Evolutionary conservation across 129 eudicot species (phyloP).

Genomic region (Centrapalus pauciflorus): DNA sequence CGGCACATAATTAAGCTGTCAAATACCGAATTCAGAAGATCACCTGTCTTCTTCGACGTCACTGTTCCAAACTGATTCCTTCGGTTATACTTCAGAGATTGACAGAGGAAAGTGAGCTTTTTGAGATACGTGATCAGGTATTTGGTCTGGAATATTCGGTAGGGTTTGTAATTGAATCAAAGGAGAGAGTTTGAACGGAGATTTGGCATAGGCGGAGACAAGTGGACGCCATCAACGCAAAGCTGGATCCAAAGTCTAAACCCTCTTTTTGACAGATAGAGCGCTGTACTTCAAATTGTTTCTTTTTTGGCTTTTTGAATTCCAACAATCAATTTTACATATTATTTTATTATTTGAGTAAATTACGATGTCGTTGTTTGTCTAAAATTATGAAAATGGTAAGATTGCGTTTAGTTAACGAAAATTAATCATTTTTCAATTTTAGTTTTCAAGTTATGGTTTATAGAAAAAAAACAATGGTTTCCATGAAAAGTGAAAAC

Average conservation of each 20-base stretch:
- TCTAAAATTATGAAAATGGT: too few species aligned
- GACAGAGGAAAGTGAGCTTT: neutral
- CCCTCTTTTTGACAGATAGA: slow-evolving; percentile 19
- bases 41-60: slow-evolving; percentile 2
- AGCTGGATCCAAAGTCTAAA: slow-evolving; percentile 19
- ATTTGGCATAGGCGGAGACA: slow-evolving; percentile 11
- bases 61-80: slow-evolving; percentile 15
- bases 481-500: too few species aligned
- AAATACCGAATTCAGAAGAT: neutral
- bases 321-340: neutral
- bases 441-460: too few species aligned
- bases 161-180: slow-evolving; percentile 23
- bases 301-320: slow-evolving; percentile 18
- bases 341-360: too few species aligned
- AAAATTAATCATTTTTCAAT: too few species aligned
- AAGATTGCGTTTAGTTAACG: too few species aligned
- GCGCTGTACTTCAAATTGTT: slow-evolving; percentile 15
- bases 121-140: slow-evolving; percentile 12
- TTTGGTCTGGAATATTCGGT: neutral
- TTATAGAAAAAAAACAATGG: too few species aligned
- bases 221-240: slow-evolving; percentile 21
- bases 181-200: neutral
- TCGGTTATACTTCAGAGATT: neutral
- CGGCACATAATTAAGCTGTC: neutral
- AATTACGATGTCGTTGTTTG: too few species aligned